Conservation (phyloP, 441 rosid genomes). For the Manihot esculenta region DNA sequence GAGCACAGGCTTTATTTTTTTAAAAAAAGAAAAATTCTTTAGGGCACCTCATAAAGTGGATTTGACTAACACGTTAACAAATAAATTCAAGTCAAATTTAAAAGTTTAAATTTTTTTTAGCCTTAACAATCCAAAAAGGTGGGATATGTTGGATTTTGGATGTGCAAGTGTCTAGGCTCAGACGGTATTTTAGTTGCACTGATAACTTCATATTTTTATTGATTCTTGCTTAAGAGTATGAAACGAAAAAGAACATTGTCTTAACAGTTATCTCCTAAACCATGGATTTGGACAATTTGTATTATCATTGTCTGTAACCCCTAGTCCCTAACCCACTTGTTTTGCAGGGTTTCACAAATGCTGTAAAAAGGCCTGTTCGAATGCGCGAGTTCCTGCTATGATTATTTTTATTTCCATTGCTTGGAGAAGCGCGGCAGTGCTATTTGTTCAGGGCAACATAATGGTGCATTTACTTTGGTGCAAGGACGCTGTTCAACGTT, state of each 20-base stretch:
- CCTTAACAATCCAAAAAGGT: too few relatives aligned
- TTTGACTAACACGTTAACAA: too few relatives aligned
- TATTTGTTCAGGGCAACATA: background rate
- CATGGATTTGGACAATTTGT: background rate
- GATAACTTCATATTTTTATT: background rate
- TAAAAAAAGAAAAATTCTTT: too few relatives aligned
- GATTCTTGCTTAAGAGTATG: background rate
- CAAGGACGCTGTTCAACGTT: too few relatives aligned
- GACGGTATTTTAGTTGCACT: too few relatives aligned
- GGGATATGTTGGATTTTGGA: too few relatives aligned
- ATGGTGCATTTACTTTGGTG: background rate
- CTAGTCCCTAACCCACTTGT: background rate
- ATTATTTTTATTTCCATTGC: constrained; percentile 16
- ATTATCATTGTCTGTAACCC: background rate
- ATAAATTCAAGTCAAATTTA: too few relatives aligned
- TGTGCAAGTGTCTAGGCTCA: too few relatives aligned
- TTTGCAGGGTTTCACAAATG: constrained; percentile 85
- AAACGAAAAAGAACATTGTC: background rate
- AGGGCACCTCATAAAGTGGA: too few relatives aligned
- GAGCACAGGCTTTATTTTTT: too few relatives aligned
- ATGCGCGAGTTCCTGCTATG: constrained; percentile 69
- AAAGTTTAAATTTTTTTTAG: too few relatives aligned
- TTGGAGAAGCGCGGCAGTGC: background rate
- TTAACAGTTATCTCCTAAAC: background rate
- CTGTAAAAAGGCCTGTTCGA: constrained; percentile 84